Conservation (phyloP, 768 basidiomycete genomes). For the Auriscalpium vulgare region DNA sequence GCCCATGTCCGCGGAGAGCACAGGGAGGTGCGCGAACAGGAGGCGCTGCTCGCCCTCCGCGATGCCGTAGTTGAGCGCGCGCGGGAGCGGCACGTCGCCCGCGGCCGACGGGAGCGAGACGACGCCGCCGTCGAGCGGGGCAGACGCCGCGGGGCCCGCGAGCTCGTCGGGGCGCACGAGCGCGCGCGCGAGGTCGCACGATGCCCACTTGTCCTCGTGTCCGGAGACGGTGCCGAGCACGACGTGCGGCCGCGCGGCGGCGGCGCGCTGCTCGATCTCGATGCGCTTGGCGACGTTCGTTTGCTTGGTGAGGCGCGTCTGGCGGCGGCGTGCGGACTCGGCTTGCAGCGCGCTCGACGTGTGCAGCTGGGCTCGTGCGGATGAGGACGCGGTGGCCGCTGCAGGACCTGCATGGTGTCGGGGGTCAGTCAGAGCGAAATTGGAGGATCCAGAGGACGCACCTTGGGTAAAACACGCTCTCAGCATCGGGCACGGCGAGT, state of each 20-base stretch:
- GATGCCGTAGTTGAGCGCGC: constrained; percentile 59
- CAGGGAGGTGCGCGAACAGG: constrained; percentile 63
- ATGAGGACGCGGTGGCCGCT: constrained; percentile 31
- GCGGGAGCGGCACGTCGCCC: constrained; percentile 40
- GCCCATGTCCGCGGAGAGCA: constrained; percentile 31
- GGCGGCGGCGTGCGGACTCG: constrained; percentile 23
- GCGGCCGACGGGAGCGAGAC: constrained; percentile 17
- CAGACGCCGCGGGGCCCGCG: not conserved
- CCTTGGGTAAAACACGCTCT: constrained; percentile 18
- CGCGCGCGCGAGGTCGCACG: constrained; percentile 55
- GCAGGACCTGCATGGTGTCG: constrained; percentile 29
- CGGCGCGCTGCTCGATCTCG: constrained; percentile 30
- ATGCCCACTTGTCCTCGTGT: constrained; percentile 60
- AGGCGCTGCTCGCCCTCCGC: constrained; percentile 45
- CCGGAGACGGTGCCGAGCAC: constrained; percentile 66
- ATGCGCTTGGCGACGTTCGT: constrained; percentile 39
- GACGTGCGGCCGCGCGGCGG: constrained; percentile 47
- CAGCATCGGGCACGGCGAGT: constrained; percentile 6
- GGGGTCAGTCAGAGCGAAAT: not conserved
- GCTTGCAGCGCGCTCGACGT: constrained; percentile 35
- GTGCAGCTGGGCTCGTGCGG: constrained; percentile 33
- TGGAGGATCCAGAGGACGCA: constrained; percentile 5
- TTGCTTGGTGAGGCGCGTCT: constrained; percentile 32
- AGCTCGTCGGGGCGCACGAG: constrained; percentile 26
- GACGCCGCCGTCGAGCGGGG: not conserved